Percentiles rank a stretch among this genome's conserved stretches.
Conservation (phyloP, 2,329 filamentous ascomycete genomes). For the Microdochium bolleyi region DNA sequence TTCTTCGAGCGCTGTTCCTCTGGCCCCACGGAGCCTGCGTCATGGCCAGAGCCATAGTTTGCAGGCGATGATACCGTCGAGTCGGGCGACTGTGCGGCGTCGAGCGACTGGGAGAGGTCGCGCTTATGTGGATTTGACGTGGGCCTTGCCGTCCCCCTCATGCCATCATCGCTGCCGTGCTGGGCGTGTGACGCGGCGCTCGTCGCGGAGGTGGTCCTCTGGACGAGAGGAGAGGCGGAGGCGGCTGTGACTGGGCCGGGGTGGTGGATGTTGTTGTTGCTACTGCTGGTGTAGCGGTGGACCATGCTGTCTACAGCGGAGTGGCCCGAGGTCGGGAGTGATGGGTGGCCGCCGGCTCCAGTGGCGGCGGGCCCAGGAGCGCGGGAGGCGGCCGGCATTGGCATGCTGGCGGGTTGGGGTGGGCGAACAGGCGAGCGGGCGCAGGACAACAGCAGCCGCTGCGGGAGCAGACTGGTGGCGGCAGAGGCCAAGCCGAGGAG, state of each 20-base stretch:
- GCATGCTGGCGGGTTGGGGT: neutral
- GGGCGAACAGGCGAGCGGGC: too few species aligned
- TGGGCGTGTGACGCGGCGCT: neutral
- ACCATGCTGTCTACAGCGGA: neutral
- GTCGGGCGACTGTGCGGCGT: neutral
- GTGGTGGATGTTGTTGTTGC: neutral
- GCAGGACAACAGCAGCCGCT: neutral
- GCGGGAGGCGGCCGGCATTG: neutral
- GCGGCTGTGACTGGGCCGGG: neutral
- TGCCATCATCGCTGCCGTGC: neutral
- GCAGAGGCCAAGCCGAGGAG: neutral
- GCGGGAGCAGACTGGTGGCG: neutral
- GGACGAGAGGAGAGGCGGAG: neutral
- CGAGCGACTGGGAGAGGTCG: neutral
- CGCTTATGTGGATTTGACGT: neutral
- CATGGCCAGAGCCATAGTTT: neutral
- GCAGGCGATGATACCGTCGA: neutral
- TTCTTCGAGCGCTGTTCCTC: slow-evolving; percentile 25
- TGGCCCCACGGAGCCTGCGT: neutral
- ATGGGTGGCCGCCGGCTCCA: neutral
- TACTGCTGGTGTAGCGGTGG: neutral
- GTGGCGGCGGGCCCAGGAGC: neutral
- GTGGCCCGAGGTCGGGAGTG: neutral
- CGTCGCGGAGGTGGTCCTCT: neutral
- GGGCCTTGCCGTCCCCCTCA: neutral